Evolutionary conservation across 2,329 filamentous ascomycete genomes (phyloP).

Genomic region (Ceratocystis smalleyi): DNA sequence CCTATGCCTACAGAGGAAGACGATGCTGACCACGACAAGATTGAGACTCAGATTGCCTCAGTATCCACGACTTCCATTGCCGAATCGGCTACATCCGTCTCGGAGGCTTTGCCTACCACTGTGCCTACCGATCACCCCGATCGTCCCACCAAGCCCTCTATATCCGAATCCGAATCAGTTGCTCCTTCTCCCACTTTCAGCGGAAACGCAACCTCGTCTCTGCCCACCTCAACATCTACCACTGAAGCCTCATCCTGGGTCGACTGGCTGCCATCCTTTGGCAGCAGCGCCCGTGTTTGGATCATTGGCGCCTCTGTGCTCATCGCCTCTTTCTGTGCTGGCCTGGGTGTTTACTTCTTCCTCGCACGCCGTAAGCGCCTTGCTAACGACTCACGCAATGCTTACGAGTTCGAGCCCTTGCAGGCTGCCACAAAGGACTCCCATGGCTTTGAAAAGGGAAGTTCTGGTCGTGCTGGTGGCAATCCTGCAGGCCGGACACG

Average conservation of each 20-base stretch:
- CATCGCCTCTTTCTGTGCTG: constrained; percentile 69
- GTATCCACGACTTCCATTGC: constrained; percentile 28
- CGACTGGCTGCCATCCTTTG: constrained; percentile 81
- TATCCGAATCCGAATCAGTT: constrained; percentile 22
- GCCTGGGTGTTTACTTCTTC: constrained; percentile 67
- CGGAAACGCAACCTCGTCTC: constrained; percentile 2
- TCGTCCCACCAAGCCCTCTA: constrained; percentile 38
- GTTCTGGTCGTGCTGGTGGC: not conserved
- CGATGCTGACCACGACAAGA: constrained; percentile 62
- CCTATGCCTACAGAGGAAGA: constrained; percentile 74
- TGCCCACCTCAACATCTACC: constrained; percentile 20
- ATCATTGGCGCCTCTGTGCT: constrained; percentile 77
- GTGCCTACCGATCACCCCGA: constrained; percentile 48
- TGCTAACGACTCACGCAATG: constrained; percentile 58
- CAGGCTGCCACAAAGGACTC: constrained; percentile 58
- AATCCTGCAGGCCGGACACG: constrained; percentile 35
- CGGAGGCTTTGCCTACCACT: constrained; percentile 24
- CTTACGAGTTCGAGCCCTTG: constrained; percentile 89
- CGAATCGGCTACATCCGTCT: constrained; percentile 45
- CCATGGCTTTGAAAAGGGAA: constrained; percentile 30
- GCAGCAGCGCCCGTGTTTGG: constrained; percentile 79
- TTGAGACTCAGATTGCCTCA: constrained; percentile 41
- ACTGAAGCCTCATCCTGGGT: constrained; percentile 46
- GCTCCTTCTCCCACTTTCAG: constrained; percentile 37
- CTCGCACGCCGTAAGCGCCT: constrained; percentile 63